Conservation (phyloP, 2,329 filamentous ascomycete species). For the Lasiodiplodia gonubiensis region DNA sequence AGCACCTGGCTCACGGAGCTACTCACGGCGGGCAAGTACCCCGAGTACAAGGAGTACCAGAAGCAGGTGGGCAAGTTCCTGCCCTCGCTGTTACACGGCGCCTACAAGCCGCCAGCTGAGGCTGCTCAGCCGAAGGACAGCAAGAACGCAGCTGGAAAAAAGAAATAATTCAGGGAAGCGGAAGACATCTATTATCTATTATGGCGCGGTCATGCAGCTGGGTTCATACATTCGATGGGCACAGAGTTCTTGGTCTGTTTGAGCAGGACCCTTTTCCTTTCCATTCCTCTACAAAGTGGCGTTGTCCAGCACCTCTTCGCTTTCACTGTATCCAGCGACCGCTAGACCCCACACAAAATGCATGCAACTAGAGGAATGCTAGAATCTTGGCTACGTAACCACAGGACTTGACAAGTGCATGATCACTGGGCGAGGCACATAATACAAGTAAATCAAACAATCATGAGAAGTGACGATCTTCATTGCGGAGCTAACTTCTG, state of each 20-base stretch:
- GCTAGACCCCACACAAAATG: too few species aligned
- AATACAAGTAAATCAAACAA: neutral
- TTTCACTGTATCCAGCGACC: too few species aligned
- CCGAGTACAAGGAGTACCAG: conserved; percentile 87
- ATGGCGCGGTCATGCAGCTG: neutral
- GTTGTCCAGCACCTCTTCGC: too few species aligned
- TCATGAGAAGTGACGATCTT: neutral
- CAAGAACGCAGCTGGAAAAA: neutral
- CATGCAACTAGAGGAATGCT: too few species aligned
- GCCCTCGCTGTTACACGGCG: conserved; percentile 51
- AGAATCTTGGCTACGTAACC: too few species aligned
- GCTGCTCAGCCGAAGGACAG: neutral
- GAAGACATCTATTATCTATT: neutral
- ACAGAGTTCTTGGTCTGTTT: neutral
- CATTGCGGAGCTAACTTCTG: neutral
- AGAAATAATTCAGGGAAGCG: neutral
- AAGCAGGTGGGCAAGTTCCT: conserved; percentile 81
- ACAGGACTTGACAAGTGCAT: too few species aligned
- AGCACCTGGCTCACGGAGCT: conserved; percentile 88
- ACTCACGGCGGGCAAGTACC: conserved; percentile 81
- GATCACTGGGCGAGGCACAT: too few species aligned
- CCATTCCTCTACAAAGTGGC: too few species aligned
- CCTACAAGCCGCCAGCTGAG: neutral
- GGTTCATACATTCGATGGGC: neutral
- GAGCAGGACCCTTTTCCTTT: too few species aligned